Evolutionary conservation across 1,284 basidiomycete genomes (phyloP), one percentile per base, ranked within the genome.

Genomic region (Ganoderma boninense): DNA sequence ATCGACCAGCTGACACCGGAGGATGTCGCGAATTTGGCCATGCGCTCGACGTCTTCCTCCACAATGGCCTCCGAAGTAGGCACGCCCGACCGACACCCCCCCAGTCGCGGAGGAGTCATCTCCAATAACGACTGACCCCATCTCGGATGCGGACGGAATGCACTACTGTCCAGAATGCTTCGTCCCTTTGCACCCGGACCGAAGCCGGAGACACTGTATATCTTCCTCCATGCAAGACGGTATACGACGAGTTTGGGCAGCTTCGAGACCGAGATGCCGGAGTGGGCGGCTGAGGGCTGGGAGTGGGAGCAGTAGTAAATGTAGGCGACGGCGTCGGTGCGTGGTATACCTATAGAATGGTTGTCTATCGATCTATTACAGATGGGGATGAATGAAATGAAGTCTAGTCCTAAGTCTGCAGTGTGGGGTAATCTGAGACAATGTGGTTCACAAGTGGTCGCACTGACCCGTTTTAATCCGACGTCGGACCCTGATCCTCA

Each of bases 131-230:
- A 49, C 57, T 10, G 70, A 71, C 2, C 56, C 68, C 3, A 64
- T 67, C 32, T 35, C 72, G 4, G 65, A 62, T 46, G 61, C 61
- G 20, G 65, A 62, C 32, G 77, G 77, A 11, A 74, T 82, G 67
- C 78, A 87, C 26, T 95, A 93, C 79, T 98, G 97, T 79, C 84
- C 88, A 0, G 93, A 95, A 77, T 98, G 97, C 79, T 97, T 94
- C 80, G 85, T 97, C 40, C 97, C 97, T 18, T 82, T 98, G 11
- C 90, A 96, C 66, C 95, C 95, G 10, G 97, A 98, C 81, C 97
- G 0, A 90, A 90, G 77, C 95, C 96, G 2, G 95, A 97, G 80
- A 91, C 90, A 70, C 83, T 98, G 69, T 98, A 96, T 81, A 98
- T 98, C 74, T 98, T 97, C 83, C 83, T 98, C 76, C 97, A 98